Conservation (phyloP, 768 basidiomycete species). For the Phlebiopsis gigantea region DNA sequence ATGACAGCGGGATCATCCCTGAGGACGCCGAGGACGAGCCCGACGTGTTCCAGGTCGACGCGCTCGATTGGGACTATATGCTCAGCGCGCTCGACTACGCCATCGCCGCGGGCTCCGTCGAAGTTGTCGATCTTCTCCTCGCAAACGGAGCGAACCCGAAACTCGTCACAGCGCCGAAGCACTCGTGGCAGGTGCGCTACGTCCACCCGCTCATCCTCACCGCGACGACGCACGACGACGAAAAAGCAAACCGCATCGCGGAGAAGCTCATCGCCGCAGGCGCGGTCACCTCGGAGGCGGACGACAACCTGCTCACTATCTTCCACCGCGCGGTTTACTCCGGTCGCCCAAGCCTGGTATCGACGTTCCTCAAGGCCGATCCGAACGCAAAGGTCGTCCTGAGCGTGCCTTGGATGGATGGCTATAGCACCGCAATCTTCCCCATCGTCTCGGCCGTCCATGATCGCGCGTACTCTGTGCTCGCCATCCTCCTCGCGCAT, state of each 20-base stretch:
- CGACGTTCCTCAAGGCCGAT: slow-evolving; percentile 23
- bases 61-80: slow-evolving; percentile 54
- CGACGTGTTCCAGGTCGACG: slow-evolving; percentile 51
- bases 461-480: slow-evolving; percentile 20
- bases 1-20: slow-evolving; percentile 32
- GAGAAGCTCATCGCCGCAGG: slow-evolving; percentile 25
- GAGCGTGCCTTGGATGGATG: slow-evolving; percentile 19
- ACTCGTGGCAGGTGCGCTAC: not conserved
- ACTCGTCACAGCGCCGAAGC: slow-evolving; percentile 7
- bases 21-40: slow-evolving; percentile 46
- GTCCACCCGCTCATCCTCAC: slow-evolving; percentile 27
- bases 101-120: slow-evolving; percentile 40
- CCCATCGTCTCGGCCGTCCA: slow-evolving; percentile 26
- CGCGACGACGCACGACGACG: slow-evolving; percentile 18
- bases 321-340: slow-evolving; percentile 22
- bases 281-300: slow-evolving; percentile 25
- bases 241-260: slow-evolving; percentile 19
- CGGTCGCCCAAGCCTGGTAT: slow-evolving; percentile 20
- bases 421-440: slow-evolving; percentile 10
- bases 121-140: slow-evolving; percentile 42
- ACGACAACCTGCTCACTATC: slow-evolving; percentile 23
- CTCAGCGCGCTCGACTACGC: slow-evolving; percentile 50
- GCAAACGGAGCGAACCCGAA: slow-evolving; percentile 39
- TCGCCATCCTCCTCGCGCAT: slow-evolving; percentile 26
- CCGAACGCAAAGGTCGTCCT: slow-evolving; percentile 27